Conservation (phyloP, 139 green algal species). For the Limnomonas spitsbergensis region DNA sequence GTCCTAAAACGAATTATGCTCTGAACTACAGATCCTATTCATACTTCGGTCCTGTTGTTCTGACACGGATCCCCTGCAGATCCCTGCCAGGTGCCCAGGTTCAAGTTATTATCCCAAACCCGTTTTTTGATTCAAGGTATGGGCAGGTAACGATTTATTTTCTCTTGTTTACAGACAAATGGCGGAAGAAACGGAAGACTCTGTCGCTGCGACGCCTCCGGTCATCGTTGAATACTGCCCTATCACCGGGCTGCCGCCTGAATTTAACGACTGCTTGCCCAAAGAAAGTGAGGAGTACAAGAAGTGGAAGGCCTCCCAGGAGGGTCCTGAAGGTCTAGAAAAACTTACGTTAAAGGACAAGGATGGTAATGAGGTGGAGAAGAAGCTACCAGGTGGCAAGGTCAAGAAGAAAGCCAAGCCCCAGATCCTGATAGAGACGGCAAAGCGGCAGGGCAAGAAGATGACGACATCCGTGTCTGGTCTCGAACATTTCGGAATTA, state of each 20-base stretch:
- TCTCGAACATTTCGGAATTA: slow-evolving; percentile 87
- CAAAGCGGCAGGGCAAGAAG: slow-evolving; percentile 92
- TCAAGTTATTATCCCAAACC: too few species aligned
- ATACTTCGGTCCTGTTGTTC: too few species aligned
- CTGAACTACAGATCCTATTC: too few species aligned
- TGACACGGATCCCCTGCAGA: too few species aligned
- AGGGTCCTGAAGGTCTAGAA: slow-evolving; percentile 51
- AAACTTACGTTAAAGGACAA: slow-evolving; percentile 63
- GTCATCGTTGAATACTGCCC: slow-evolving; percentile 74
- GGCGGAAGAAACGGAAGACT: neutral
- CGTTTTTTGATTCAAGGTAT: too few species aligned
- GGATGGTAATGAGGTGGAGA: slow-evolving; percentile 55
- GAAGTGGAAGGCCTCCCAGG: slow-evolving; percentile 70
- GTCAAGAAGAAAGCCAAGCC: slow-evolving; percentile 77
- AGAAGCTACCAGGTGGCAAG: slow-evolving; percentile 68
- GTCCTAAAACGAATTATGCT: too few species aligned
- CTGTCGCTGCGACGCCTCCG: slow-evolving; percentile 25
- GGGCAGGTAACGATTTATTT: too few species aligned
- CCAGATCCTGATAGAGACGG: slow-evolving; percentile 62
- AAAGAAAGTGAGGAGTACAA: slow-evolving; percentile 81
- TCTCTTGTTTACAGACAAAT: too few species aligned
- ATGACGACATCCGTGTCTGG: slow-evolving; percentile 86
- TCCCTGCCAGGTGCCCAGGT: too few species aligned
- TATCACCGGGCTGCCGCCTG: slow-evolving; percentile 68
- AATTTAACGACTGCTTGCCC: slow-evolving; percentile 88